Evolutionary conservation across 371 early-diverging fungal species (phyloP).

Genomic region (Mucor mucedo): DNA sequence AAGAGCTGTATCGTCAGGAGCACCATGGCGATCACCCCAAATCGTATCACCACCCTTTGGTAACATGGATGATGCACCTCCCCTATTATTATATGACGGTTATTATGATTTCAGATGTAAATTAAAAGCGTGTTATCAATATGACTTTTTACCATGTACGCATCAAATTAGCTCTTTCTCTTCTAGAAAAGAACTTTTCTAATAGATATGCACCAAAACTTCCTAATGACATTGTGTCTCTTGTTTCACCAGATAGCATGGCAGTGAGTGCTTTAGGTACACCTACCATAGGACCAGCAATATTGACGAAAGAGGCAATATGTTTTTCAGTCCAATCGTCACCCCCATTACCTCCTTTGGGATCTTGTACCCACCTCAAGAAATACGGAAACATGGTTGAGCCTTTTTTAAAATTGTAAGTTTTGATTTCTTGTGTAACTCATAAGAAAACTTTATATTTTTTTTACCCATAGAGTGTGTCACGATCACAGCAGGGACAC

Average conservation of each 20-base stretch:
- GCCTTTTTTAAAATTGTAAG: neutral
- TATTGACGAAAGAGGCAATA: slow-evolving; percentile 83
- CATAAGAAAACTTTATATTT: neutral
- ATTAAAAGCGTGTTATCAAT: neutral
- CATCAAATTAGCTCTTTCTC: slow-evolving; percentile 79
- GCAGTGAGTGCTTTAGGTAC: slow-evolving; percentile 85
- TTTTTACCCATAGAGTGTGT: slow-evolving; percentile 67
- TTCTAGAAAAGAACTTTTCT: slow-evolving; percentile 85
- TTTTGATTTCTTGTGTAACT: neutral
- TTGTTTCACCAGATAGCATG: slow-evolving; percentile 82
- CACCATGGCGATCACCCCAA: slow-evolving; percentile 75
- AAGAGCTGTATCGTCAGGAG: slow-evolving; percentile 64
- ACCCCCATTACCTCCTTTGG: slow-evolving; percentile 78
- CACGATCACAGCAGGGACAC: slow-evolving; percentile 70
- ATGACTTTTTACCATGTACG: slow-evolving; percentile 70
- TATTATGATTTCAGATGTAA: neutral
- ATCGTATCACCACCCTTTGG: slow-evolving; percentile 88
- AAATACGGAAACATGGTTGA: slow-evolving; percentile 81
- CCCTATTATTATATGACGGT: slow-evolving; percentile 15
- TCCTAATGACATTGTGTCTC: slow-evolving; percentile 87
- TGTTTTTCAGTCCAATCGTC: slow-evolving; percentile 82
- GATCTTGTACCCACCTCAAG: slow-evolving; percentile 88
- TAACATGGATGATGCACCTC: slow-evolving; percentile 75
- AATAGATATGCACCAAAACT: slow-evolving; percentile 79
- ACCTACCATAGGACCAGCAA: slow-evolving; percentile 91